A percentile compares a stretch with the other conserved stretches of the same genome.
These are phyloP conservation scores for Boletales sp. DNA, from an alignment of 768 basidiomycete species.

Conservation along the genomic window DNA sequence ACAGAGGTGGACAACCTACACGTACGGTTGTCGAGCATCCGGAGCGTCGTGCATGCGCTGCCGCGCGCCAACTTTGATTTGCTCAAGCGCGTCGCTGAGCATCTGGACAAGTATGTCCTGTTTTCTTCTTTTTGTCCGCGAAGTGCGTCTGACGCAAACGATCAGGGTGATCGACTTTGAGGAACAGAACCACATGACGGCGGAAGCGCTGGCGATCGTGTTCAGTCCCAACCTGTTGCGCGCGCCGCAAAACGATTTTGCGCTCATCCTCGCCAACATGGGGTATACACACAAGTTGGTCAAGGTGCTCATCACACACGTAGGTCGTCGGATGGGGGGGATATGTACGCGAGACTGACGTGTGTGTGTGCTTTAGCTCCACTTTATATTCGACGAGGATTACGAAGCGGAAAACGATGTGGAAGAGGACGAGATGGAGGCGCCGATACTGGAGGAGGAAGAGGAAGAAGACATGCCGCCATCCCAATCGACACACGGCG, in stretches of 20 bases:
- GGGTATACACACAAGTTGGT: conserved; percentile 71
- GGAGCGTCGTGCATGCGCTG: conserved; percentile 62
- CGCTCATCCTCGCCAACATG: conserved; percentile 78
- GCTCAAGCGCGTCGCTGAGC: conserved; percentile 75
- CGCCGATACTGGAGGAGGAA: conserved; percentile 65
- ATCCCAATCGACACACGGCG: conserved; percentile 24
- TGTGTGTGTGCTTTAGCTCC: conserved; percentile 38
- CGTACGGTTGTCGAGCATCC: conserved; percentile 58
- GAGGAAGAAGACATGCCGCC: conserved; percentile 39
- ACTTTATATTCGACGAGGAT: conserved; percentile 75
- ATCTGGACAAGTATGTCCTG: conserved; percentile 64
- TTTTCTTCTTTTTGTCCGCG: neutral
- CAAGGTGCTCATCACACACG: conserved; percentile 73
- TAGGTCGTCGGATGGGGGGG: conserved; percentile 34
- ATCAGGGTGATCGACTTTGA: conserved; percentile 82
- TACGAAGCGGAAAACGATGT: conserved; percentile 47
- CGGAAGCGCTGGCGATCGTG: conserved; percentile 79
- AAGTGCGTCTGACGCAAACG: too few relatives aligned
- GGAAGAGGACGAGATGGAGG: conserved; percentile 65
- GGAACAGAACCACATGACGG: conserved; percentile 87
- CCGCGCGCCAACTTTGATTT: conserved; percentile 75
- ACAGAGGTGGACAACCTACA: conserved; percentile 72
- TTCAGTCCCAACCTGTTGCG: conserved; percentile 80
- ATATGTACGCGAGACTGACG: neutral
- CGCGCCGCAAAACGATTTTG: conserved; percentile 76